Evolutionary conservation across 192 early-diverging fungal genomes (phyloP), one percentile per base, ranked within the genome.

Genomic region (Cladochytrium replicatum): DNA sequence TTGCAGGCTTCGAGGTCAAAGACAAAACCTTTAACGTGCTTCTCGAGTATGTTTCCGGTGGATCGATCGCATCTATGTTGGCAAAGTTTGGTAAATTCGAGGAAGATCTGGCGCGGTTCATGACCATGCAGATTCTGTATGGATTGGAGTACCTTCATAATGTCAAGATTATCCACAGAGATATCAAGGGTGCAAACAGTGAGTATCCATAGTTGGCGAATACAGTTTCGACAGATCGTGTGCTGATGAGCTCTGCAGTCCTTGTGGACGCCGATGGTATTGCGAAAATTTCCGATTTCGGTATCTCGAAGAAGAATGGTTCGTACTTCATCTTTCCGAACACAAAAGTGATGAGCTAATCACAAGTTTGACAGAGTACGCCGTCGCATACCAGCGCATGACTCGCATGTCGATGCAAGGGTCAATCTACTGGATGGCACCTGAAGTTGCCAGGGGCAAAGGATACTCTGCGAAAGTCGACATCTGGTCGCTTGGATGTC

Each of bases 361-460:
- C 34, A 13, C 13, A 37, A 13, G 13, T 37, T 37, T 13, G 17
- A 17, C 48, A 60, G 66, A 75, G 31, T 69, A 66, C 62, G 56
- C 64, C 39, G 39, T 64, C 29, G 69, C 69, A 1, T 75, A 72
- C 46, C 61, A 60, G 15, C 30, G 50, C 22, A 72, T 66, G 52
- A 55, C 68, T 0, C 60, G 54, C 23, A 67, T 78, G 48, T 93
- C 91, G 34, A 60, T 97, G 48, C 90, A 96, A 70, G 96, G 96
- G 1, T 90, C 91, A 0, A 83, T 97, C 24, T 89, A 88, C 64
- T 98, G 95, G 96, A 97, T 97, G 93, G 93, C 96, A n/a, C 96
- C 93, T 19, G 96, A 97, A 66, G 91, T 97, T 4, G 87, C 93
- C 42, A 87, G 89, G 61, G 84, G 88, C 61, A 89, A 85, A 2